Base-by-base conservation (phyloP, 2,329 filamentous ascomycete species). In the Setomelanomma holmii region DNA sequence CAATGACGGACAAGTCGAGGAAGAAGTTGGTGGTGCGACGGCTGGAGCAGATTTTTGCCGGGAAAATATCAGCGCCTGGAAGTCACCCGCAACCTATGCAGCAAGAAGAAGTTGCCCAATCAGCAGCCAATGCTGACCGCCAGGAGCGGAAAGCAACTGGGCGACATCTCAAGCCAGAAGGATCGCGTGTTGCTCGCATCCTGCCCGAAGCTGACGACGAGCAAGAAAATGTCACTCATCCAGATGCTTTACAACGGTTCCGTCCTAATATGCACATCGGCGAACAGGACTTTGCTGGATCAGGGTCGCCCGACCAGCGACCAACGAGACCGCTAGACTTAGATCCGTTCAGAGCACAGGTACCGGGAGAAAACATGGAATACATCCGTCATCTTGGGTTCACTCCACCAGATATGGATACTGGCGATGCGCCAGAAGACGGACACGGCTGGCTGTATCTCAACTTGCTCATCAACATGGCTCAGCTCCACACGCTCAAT, bases 401-500 rank as follows among this genome's bases (percentile, higher is more conserved):
- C 58, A 80, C 84, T 0, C 85, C 86, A 0, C 85, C 86, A 0
- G 80, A 88, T 41, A 76, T 76, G 8, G 75, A 78, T 2, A 76
- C 78, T 14, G 77, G 75, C 16, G 64, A 77, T 1, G 80, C 86
- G 45, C 83, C 86, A 10, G 80, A 82, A 12, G 81, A 86, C 0
- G 86, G 88, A 48, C 86, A 91, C 21, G 89, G 89, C 4, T 95
- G 90, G 90, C 86, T 93, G 0, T 93, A 93, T 63, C 76, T 95
- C 5, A 95, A 95, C 61, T 76, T 96, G 1, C 80, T 96, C 1
- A 87, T 88, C 68, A 92, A 89, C 66, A 83, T 96, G 79, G 91
- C 91, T 0, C 91, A 96, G 73, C 77, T 96, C 16, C 91, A 96
- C 64, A 93, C 92, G 0, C 82, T 95, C 61, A 93, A 91, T 52